Conservation (phyloP, 1,284 basidiomycete genomes). For the Fomitopsis palustris region DNA sequence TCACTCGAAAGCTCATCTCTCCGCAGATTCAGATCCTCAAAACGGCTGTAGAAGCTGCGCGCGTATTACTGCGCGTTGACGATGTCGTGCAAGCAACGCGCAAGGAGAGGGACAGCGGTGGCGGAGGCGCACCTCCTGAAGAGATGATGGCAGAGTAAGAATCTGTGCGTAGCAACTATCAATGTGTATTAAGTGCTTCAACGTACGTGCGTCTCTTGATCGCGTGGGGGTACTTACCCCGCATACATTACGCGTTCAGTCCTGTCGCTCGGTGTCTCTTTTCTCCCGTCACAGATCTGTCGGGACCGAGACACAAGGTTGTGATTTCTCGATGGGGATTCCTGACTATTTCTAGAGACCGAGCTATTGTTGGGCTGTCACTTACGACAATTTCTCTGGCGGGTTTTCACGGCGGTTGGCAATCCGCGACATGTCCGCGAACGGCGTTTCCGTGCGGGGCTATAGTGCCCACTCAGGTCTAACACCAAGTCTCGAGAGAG, state of each 20-base stretch:
- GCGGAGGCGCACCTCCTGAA: conserved; percentile 48
- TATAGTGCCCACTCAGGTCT: no score
- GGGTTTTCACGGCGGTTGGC: no score
- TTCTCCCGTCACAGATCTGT: no score
- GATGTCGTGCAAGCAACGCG: conserved; percentile 88
- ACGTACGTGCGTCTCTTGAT: conserved; percentile 1
- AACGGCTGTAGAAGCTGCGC: conserved; percentile 93
- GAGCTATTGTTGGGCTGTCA: no score
- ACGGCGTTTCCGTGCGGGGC: no score
- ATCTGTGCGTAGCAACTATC: neutral
- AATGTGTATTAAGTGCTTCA: conserved; percentile 2
- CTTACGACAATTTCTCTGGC: no score
- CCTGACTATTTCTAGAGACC: no score
- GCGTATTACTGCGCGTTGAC: conserved; percentile 90
- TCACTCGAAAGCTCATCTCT: neutral
- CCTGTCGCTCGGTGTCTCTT: neutral
- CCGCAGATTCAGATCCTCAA: conserved; percentile 89
- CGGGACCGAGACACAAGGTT: no score
- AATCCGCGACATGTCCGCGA: no score
- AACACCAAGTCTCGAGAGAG: no score
- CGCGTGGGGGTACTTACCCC: neutral
- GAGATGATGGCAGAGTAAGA: conserved; percentile 45
- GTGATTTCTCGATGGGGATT: no score
- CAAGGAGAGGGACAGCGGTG: conserved; percentile 59
- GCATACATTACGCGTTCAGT: no score